Evolutionary conservation across 192 early-diverging fungal species (phyloP), one percentile per base, ranked within the genome.

Genomic region (Entomortierella parvispora): DNA sequence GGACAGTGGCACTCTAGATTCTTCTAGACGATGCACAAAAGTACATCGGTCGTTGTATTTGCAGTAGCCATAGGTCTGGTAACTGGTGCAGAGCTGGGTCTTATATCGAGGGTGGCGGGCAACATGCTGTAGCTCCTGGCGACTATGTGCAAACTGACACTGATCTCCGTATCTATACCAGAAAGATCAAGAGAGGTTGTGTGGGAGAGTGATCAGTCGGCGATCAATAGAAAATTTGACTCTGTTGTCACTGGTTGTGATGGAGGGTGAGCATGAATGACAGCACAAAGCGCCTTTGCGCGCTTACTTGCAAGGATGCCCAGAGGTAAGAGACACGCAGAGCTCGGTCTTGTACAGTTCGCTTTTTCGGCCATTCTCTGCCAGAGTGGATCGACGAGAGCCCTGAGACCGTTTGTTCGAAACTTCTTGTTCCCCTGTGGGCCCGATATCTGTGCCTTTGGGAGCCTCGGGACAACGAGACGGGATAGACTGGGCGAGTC

Each of bases 41-140:
- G 94, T 96, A 81, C 97, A 99, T 34, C 97, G 93, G 65, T 90
- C 91, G 25, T 95, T 95, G 77, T 97, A 99, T 4, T 92, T 92
- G 78, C 97, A 99, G 26, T 89, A 91, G 20, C 97, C 96, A 2
- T 90, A 89, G 51, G 90, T 87, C 84, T 88, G 91, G 83, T 91
- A 99, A 33, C 94, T 96, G 47, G 89, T 93, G 83, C 97, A 99
- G 37, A 96, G 85, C 65, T 96, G 93, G 4, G 95, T 97, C 84
- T 97, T 97, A 85, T 99, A 99, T 58, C 92, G 94, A 44, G 92
- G 93, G 71, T 99, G 96, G 33, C 96, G 87, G 54, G 89, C 83
- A 17, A 97, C 89, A 43, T 83, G 74, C 17, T 94, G 86, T 37
- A 97, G 86, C 82, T 99, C 97, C 40, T 64, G 62, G 42, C 62